Evolutionary conservation across 139 green algal species (phyloP), one percentile per base, ranked within the genome.

Genomic region (Auxenochlorella pyrenoidosa): DNA sequence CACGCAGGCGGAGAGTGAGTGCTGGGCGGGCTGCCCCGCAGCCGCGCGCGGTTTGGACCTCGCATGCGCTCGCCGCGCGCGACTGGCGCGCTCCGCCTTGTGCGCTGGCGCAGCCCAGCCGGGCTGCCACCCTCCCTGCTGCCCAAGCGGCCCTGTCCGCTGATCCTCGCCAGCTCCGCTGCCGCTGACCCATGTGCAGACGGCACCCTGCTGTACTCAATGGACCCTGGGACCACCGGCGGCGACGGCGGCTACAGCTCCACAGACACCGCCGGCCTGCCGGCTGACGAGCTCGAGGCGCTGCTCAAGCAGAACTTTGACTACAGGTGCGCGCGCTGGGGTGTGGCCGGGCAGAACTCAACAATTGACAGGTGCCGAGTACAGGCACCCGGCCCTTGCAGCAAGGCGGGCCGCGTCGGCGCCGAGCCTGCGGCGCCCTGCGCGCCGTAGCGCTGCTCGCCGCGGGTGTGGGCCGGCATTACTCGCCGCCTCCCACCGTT

Each of bases 291-390:
- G 40, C 60, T 90, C 41, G 34, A 71, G 32, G 44, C 26, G 34
- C 79, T 83, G n/a, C 73, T 90, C 16, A n/a, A 47, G 36, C 54
- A 30, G 30, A 90, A 90, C 80, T 90, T 90, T n/a, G 83, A 90
- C 72, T 26, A 79, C 43, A 71, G 59, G 43, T 90, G 65, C 16
- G 84, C n/a, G 4, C 36, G 63, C 3, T 3, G 63, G 8, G 2
- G 63, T 30, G 24, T n/a, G n/a, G n/a, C n/a, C n/a, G n/a, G n/a
- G n/a, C n/a, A n/a, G n/a, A n/a, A n/a, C n/a, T n/a, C n/a, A n/a
- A n/a, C n/a, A n/a, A n/a, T n/a, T n/a, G n/a, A n/a, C n/a, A n/a
- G n/a, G n/a, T n/a, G n/a, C n/a, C n/a, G n/a, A n/a, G n/a, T n/a
- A n/a, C n/a, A n/a, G n/a, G n/a, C 47, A 54, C 8, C 10, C 47